Base-by-base conservation (phyloP, 2,329 filamentous ascomycete species). In the Pyrenophora tritici-repentis region DNA sequence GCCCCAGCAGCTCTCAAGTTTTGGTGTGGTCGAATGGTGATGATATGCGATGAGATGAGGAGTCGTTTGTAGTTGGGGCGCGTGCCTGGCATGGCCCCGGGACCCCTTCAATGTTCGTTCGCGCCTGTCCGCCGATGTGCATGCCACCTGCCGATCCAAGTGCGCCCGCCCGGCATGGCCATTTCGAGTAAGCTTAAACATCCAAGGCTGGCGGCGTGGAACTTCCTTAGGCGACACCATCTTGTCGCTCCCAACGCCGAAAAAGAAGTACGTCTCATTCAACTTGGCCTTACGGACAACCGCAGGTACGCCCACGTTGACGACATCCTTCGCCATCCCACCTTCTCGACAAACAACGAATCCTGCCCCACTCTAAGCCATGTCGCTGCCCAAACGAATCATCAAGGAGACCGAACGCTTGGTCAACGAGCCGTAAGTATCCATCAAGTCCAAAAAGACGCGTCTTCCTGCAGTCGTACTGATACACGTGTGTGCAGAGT, bases 341-440 rank as follows among this genome's bases (percentile, higher is more conserved):
- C 37, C 41, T 35, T 43, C 26, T 36, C 40, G 43, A 10, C 29
- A 26, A 18, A 31, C 39, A 12, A 33, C 45, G 20, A 40, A 43
- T 41, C 16, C 22, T 41, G 43, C 56, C 42, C 50, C 49, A 40
- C 42, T 39, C 31, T 47, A 41, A 29, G 45, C 47, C 18, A 65
- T 66, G 90, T 86, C 91, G 58, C 81, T 99, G 61, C 93, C 94
- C 26, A 99, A 99, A 82, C 84, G 94, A 72, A 99, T 99, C 71
- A 84, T 97, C 71, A 99, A 99, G 79, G 95, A 99, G 84, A 99
- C 94, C 16, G 93, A 99, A 79, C 87, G 94, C 71, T 84, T 99
- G 64, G 92, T 96, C 85, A 90, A 90, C 58, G 94, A 99, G 78
- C 94, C 94, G 91, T 96, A 83, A 76, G 90, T 72, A 37, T 50